A percentile compares a stretch with the other conserved stretches of the same genome.
phyloP scores from a whole-genome alignment of 2,329 filamentous ascomycete species.

The Trichoderma pleuroti region DNA sequence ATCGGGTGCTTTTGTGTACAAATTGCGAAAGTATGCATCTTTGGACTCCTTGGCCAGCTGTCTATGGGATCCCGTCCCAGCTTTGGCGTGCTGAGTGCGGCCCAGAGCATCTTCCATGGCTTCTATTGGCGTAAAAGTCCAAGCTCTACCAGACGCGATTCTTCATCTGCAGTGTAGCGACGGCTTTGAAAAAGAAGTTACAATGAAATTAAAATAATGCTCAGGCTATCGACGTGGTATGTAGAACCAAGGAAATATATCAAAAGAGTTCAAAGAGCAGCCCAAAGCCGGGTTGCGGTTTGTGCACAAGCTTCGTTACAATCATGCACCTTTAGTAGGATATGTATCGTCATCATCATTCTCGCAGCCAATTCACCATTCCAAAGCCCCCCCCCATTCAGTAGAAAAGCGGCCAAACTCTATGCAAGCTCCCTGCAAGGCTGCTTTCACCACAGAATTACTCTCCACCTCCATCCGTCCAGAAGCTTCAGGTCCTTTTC shows the following conservation, averaged over 20 bases:
- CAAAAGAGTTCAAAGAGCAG: background rate
- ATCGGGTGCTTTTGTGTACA: conserved; percentile 42
- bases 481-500: conserved; percentile 49
- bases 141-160: background rate
- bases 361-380: background rate
- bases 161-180: background rate
- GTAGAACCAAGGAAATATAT: background rate
- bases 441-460: conserved; percentile 40
- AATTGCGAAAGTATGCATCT: conserved; percentile 35
- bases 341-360: conserved; percentile 19
- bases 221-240: background rate
- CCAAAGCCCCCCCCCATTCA: background rate
- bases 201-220: background rate
- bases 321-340: conserved; percentile 32
- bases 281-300: conserved; percentile 3
- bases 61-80: background rate
- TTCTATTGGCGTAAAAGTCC: background rate
- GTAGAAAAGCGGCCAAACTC: background rate
- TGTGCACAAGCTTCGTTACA: conserved; percentile 28
- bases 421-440: background rate
- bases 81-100: background rate
- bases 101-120: background rate
- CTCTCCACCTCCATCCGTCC: conserved; percentile 55
- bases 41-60: conserved; percentile 9
- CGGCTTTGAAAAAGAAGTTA: background rate